Base-by-base conservation (phyloP, 306 rosid genomes). In the Begonia peltatifolia region DNA sequence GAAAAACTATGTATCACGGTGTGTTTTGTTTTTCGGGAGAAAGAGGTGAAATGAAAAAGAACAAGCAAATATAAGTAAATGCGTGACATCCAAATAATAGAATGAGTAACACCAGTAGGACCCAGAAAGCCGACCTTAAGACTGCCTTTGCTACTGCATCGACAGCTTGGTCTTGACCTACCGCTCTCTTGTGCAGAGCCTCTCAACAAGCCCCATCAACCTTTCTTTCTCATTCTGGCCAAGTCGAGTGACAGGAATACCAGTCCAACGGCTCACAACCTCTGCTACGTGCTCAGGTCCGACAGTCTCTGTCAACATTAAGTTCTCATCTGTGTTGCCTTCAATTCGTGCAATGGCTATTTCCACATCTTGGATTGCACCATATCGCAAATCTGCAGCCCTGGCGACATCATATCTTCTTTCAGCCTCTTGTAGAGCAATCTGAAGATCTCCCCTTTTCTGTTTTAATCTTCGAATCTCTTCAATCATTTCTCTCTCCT, bases 231-330 rank as follows among this genome's bases (percentile, higher is more conserved):
- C 97, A 47, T 89, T 74, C 49, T 89, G 97, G 60, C 95, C 97
- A 3, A 89, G 97, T 75, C 97, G 71, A 0, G 97, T 89, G 36
- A 89, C 90, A 0, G 95, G 97, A 18, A 89, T 89, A 14, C 97
- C 97, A 0, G 97, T 89, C 95, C 95, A 89, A 3, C 97, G 87
- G 69, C 97, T 78, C 35, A 89, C 97, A 9, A 89, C 95, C 68
- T 89, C 97, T 0, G 97, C 94, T 53, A 89, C 71, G 11, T 89
- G 95, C 2, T 89, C 97, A 0, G 97, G 95, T 25, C 94, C 94
- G 54, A 89, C 97, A 0, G 85, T 74, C 57, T 85, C 95, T 0
- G 97, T 89, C 61, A 89, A 61, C 87, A 89, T 89, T 17, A 89
- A 46, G 52, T 80, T 82, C 14, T 80, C 87, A 6, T 68, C 94